Conservation (phyloP, 148 eudicot genomes). For the Vaccinium myrtillus region DNA sequence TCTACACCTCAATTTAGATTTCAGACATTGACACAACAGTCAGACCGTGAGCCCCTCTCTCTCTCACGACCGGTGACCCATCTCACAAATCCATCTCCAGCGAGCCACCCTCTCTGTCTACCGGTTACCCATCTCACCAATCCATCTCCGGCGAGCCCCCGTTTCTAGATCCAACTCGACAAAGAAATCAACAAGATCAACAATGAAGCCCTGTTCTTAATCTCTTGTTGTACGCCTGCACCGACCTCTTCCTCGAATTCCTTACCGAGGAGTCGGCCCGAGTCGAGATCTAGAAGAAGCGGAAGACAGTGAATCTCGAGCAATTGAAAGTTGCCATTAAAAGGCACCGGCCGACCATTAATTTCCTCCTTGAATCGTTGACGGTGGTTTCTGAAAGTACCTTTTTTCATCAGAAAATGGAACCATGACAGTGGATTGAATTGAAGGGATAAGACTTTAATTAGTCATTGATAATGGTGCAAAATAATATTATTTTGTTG, state of each 20-base stretch:
- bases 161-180: slow-evolving; percentile 43
- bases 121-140: too few relatives aligned
- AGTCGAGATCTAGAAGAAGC: slow-evolving; percentile 69
- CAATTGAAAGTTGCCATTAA: slow-evolving; percentile 69
- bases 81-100: too few relatives aligned
- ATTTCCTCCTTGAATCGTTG: slow-evolving; percentile 79
- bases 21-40: too few relatives aligned
- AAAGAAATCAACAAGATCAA: slow-evolving; percentile 63
- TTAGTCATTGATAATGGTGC: neutral
- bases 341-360: slow-evolving; percentile 67
- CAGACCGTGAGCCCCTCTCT: too few relatives aligned
- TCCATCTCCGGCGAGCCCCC: too few relatives aligned
- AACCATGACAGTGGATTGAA: neutral
- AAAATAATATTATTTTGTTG: too few relatives aligned
- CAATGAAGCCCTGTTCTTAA: slow-evolving; percentile 65
- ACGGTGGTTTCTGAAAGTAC: slow-evolving; percentile 33
- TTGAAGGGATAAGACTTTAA: neutral
- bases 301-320: slow-evolving; percentile 60
- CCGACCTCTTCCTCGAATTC: slow-evolving; percentile 70
- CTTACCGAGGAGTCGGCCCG: slow-evolving; percentile 66
- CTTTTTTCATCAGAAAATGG: neutral
- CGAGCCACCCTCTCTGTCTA: too few relatives aligned
- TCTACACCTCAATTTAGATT: too few relatives aligned
- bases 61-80: too few relatives aligned
- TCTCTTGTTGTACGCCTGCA: slow-evolving; percentile 38